Base-by-base conservation (phyloP, 352 stramenopile species). In the Globisporangium viniferum region DNA sequence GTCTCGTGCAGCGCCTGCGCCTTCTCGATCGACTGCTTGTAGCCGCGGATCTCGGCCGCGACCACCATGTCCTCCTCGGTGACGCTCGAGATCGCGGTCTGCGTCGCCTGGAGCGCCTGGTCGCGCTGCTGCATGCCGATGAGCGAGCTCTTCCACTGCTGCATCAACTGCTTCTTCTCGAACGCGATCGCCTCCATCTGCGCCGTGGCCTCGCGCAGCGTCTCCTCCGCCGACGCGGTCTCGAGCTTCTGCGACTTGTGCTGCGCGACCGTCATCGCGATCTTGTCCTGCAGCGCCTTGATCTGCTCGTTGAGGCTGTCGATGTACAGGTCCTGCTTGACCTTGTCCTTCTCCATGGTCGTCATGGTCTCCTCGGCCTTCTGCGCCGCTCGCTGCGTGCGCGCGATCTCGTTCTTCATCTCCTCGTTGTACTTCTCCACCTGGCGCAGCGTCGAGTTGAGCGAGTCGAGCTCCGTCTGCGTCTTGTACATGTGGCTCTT, bases 71-170 rank as follows among this genome's bases (percentile, higher is more conserved):
- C 84, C 27, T 98, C 91, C 46, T 97, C 86, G 49, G 81, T 83
- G 10, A 91, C 77, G 27, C 67, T 86, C 0, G 85, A 88, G 55
- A 98, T 86, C 1, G 91, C 93, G 4, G 79, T 87, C 64, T 88
- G 82, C 9, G 92, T 97, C n/a, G 92, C 92, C 35, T 91, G 79
- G 4, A 98, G 80, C 7, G 96, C 96, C 55, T 98, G 91, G 70
- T 99, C 96, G 31, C 95, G 79, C 58, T 96, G 81, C 62, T 88
- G 80, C 59, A 98, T 86, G 6, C 84, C 94, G 57, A 98, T 89
- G 10, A 98, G 73, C n/a, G 92, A 91, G 69, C 89, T 95, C 70
- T 98, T 98, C 94, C 96, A 98, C 72, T 99, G 92, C 77, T 97
- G 91, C 68, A 98, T 70, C 12, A 98, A 74, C 68, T 98, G 93